Base-by-base conservation (phyloP, 768 basidiomycete genomes). In the Lentinula raphanica region DNA sequence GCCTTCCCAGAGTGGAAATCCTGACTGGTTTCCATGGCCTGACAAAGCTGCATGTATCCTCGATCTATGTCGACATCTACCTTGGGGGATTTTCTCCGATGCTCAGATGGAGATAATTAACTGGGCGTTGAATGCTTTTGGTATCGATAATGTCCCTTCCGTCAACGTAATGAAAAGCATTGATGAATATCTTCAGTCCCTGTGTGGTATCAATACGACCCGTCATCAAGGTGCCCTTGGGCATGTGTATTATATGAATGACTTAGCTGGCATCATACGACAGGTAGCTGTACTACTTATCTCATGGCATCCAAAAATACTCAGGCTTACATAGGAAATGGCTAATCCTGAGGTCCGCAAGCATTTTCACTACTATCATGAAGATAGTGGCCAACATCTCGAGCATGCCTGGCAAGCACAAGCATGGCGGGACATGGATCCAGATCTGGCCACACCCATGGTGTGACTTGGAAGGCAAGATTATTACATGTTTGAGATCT, bases 221-320 rank as follows among this genome's bases (percentile, higher is more conserved):
- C 23, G 51, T 7, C 71, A 72, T 49, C 42, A 65, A 9, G 73
- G 74, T 8, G 64, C 64, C 0, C 62, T 72, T 15, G 72, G 72
- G 0, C 67, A 74, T 53, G 61, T 55, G 3, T 74, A 71, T 23
- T 63, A n/a, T n/a, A n/a, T n/a, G n/a, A n/a, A n/a, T n/a, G n/a
- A n/a, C n/a, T n/a, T n/a, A n/a, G n/a, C n/a, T 1, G 58, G 19
- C 11, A 51, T 58, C 12, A 39, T 58, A 27, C 17, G 25, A 3
- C 58, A 58, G 25, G n/a, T n/a, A n/a, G n/a, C n/a, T n/a, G 58
- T 58, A n/a, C n/a, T 17, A 21, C 5, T 36, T 36, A 19, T 27
- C 6, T 42, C 25, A 23, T 12, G 7, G 5, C 5, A 39, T 19
- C 5, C 3, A 45, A 31, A 7, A 21, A 25, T 21, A 29, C n/a